phyloP scores from a whole-genome alignment of 805 yeast genomes.

The Candida wancherniae region DNA sequence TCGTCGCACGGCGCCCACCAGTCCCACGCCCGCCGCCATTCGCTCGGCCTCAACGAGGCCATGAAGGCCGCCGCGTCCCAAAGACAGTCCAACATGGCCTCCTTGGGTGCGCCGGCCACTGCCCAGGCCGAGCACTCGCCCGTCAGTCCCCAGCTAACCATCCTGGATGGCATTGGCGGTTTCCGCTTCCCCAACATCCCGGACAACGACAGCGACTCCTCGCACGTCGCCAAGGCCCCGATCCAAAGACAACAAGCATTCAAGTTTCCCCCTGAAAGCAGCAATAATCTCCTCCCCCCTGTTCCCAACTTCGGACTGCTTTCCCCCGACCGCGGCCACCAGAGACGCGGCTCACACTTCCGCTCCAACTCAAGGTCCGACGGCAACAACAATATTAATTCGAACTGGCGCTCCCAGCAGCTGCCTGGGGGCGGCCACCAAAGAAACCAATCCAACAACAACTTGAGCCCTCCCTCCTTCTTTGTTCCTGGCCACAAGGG shows the following conservation, averaged over 20 bases:
- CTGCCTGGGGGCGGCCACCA: slow-evolving; percentile 27
- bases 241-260: slow-evolving; percentile 41
- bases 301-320: slow-evolving; percentile 45
- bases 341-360: slow-evolving; percentile 37
- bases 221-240: slow-evolving; percentile 24
- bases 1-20: slow-evolving; percentile 25
- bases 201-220: slow-evolving; percentile 17
- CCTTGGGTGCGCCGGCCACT: slow-evolving; percentile 17
- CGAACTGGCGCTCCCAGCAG: slow-evolving; percentile 65
- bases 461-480: slow-evolving; percentile 33
- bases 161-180: slow-evolving; percentile 22
- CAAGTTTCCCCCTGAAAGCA: slow-evolving; percentile 54
- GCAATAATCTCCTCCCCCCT: slow-evolving; percentile 45
- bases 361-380: slow-evolving; percentile 38
- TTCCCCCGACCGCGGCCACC: slow-evolving; percentile 38
- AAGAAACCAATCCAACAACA: slow-evolving; percentile 20
- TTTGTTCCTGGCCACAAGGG: slow-evolving; percentile 79
- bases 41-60: slow-evolving; percentile 87
- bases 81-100: slow-evolving; percentile 41
- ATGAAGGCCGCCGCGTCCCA: slow-evolving; percentile 95
- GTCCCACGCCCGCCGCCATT: slow-evolving; percentile 90
- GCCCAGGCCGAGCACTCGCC: slow-evolving; percentile 13
- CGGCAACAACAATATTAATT: slow-evolving; percentile 37
- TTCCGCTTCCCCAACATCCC: slow-evolving; percentile 57
- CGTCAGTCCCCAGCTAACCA: slow-evolving; percentile 10